phyloP scores from a whole-genome alignment of 192 early-diverging fungal species.

The Backusella morwellensis region DNA sequence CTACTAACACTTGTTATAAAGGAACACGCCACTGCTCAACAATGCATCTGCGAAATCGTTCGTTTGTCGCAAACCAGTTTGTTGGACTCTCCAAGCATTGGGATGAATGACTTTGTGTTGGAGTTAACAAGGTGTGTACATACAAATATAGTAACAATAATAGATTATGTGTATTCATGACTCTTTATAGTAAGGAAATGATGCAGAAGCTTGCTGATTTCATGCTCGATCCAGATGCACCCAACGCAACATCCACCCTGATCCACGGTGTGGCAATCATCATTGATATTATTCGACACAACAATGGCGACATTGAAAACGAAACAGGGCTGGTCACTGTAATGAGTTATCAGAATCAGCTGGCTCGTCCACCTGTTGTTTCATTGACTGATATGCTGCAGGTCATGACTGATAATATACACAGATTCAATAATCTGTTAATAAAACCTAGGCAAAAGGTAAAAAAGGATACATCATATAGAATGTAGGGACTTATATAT shows the following conservation, averaged over 20 bases:
- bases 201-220: slow-evolving; percentile 75
- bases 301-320: slow-evolving; percentile 57
- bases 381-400: slow-evolving; percentile 86
- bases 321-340: slow-evolving; percentile 24
- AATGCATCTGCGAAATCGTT: slow-evolving; percentile 41
- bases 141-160: not conserved
- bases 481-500: too few species aligned
- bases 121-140: slow-evolving; percentile 31
- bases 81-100: slow-evolving; percentile 34
- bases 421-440: slow-evolving; percentile 77
- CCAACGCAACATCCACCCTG: slow-evolving; percentile 82
- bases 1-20: not conserved
- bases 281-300: slow-evolving; percentile 96
- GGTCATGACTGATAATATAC: slow-evolving; percentile 75
- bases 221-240: slow-evolving; percentile 81
- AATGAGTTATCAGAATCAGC: slow-evolving; percentile 12
- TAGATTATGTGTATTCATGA: not conserved
- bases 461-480: slow-evolving; percentile 4
- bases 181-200: slow-evolving; percentile 60
- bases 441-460: slow-evolving; percentile 73
- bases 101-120: slow-evolving; percentile 31
- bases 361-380: slow-evolving; percentile 3
- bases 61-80: slow-evolving; percentile 39
- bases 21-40: slow-evolving; percentile 41
- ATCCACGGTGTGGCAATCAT: slow-evolving; percentile 95